phyloP scores from a whole-genome alignment of 805 yeast species.

The Barnettozyma vustinii region DNA sequence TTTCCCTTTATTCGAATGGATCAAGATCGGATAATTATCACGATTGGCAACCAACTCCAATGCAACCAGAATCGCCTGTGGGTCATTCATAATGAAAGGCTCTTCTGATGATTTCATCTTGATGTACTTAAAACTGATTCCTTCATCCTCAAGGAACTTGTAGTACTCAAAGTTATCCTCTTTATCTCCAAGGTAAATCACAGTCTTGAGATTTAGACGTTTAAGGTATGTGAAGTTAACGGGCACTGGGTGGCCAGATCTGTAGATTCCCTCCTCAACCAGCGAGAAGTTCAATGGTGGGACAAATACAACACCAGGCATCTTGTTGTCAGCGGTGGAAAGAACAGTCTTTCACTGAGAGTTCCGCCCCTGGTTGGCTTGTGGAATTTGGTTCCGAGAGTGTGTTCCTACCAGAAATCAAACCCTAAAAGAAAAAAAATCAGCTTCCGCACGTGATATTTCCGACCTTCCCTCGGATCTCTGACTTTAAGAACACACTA shows the following conservation, averaged over 20 bases:
- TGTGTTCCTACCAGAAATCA: background rate
- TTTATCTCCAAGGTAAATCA: conserved; percentile 79
- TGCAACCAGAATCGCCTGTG: conserved; percentile 51
- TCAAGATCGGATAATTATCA: conserved; percentile 77
- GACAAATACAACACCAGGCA: conserved; percentile 36
- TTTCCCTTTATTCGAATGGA: conserved; percentile 94
- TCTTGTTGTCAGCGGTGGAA: background rate
- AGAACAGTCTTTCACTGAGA: background rate
- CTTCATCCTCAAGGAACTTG: conserved; percentile 56
- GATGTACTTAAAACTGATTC: conserved; percentile 52
- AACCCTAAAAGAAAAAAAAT: background rate
- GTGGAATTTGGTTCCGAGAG: background rate
- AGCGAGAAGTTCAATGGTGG: conserved; percentile 91
- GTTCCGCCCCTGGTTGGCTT: background rate
- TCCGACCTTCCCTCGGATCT: background rate
- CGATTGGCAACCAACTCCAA: conserved; percentile 51
- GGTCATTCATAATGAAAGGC: conserved; percentile 57
- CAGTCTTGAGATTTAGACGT: conserved; percentile 66
- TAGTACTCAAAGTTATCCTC: conserved; percentile 59
- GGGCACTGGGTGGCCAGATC: conserved; percentile 93
- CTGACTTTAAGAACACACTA: no score
- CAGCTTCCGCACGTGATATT: background rate
- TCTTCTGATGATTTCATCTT: conserved; percentile 71
- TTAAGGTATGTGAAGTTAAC: conserved; percentile 75
- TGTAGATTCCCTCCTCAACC: conserved; percentile 80